Conservation (phyloP, 176 grass and related monocot species). For the Themeda triandra region DNA sequence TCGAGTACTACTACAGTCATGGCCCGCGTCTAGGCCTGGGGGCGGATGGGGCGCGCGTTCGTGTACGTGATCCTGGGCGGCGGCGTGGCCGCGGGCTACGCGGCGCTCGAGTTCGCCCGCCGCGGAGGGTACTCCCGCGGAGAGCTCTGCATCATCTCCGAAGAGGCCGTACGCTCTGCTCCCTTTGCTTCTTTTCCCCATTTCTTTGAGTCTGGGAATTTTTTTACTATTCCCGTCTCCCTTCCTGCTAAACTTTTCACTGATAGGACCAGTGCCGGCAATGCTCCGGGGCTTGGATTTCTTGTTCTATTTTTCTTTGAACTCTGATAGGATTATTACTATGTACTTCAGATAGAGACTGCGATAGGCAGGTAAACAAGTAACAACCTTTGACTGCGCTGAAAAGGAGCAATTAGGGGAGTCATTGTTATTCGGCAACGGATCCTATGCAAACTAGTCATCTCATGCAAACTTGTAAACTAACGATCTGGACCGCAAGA, state of each 20-base stretch:
- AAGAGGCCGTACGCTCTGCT: conserved; percentile 44
- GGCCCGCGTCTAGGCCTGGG: conserved; percentile 32
- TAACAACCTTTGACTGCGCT: background rate
- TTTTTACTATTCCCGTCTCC: background rate
- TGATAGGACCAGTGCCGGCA: background rate
- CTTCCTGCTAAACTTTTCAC: background rate
- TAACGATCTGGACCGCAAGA: no score
- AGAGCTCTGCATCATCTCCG: conserved; percentile 95
- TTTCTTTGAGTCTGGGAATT: background rate
- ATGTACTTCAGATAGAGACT: background rate
- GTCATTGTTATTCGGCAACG: no score
- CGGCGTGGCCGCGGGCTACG: conserved; percentile 90
- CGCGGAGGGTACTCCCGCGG: conserved; percentile 44
- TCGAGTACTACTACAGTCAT: background rate
- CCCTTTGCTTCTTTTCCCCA: background rate
- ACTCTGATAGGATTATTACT: background rate
- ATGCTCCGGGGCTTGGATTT: background rate
- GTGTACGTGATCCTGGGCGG: conserved; percentile 84
- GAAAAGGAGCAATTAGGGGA: background rate
- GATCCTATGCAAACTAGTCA: no score
- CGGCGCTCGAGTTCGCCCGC: conserved; percentile 84
- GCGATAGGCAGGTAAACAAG: background rate
- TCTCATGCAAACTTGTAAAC: no score
- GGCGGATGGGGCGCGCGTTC: conserved; percentile 70
- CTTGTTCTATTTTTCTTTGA: background rate